A percentile compares a stretch with the other conserved stretches of the same genome.
Evolutionary conservation across 192 early-diverging fungal species (phyloP).

Genomic region (Linnemannia exigua): DNA sequence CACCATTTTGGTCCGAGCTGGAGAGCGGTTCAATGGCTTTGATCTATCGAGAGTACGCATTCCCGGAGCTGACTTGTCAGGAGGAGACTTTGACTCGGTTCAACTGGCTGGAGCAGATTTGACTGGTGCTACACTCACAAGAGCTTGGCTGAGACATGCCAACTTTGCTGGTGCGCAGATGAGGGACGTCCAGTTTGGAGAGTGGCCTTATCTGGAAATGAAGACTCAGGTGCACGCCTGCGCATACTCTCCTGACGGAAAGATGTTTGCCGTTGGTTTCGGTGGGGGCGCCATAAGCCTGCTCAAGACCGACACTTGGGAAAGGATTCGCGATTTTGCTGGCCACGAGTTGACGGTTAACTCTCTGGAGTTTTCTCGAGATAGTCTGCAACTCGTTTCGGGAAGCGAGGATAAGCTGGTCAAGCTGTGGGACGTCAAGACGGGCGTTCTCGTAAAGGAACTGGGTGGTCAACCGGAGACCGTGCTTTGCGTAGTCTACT

Average conservation of each 20-base stretch:
- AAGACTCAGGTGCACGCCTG: not conserved
- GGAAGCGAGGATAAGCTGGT: constrained; percentile 1
- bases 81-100: constrained; percentile 2
- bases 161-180: not conserved
- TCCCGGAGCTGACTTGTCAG: not conserved
- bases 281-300: not conserved
- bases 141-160: not conserved
- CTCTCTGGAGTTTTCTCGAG: not conserved
- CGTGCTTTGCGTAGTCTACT: not conserved
- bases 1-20: not conserved
- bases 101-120: constrained; percentile 12
- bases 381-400: not conserved
- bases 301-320: not conserved
- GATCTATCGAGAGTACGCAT: not conserved
- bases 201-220: constrained; percentile 9
- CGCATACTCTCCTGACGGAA: not conserved
- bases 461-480: not conserved
- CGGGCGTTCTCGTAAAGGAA: not conserved
- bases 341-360: not conserved
- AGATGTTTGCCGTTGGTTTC: not conserved
- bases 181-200: constrained; percentile 9
- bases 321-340: not conserved
- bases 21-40: not conserved
- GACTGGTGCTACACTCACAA: not conserved
- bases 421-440: not conserved